Percentiles rank a stretch among this genome's conserved stretches.
Conservation (phyloP, 257 asterid species). For the Solanum gandarillasii region DNA sequence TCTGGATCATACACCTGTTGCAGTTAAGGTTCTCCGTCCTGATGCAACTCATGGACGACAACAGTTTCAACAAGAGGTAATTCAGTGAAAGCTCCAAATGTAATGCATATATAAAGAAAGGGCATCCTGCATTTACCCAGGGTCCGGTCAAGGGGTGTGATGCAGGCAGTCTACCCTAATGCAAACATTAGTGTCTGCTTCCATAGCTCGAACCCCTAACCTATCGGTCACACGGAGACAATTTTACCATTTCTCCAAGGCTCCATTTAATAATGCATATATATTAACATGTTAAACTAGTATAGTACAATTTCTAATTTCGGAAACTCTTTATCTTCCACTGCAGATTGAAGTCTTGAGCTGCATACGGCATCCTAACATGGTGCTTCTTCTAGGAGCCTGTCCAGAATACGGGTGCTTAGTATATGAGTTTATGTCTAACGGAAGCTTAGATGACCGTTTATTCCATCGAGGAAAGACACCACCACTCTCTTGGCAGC, state of each 20-base stretch:
- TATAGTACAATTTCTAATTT: background rate
- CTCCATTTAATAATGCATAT: background rate
- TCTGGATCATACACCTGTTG: constrained; percentile 31
- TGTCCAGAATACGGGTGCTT: constrained; percentile 28
- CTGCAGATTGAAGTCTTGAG: constrained; percentile 24
- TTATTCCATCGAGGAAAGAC: constrained; percentile 15
- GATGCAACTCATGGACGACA: constrained; percentile 31
- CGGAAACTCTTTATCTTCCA: background rate
- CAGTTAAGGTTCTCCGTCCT: constrained; percentile 32
- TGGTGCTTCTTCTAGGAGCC: constrained; percentile 30
- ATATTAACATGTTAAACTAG: background rate
- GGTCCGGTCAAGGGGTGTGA: background rate
- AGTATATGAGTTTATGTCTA: constrained; percentile 24
- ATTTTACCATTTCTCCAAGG: background rate
- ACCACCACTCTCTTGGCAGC: constrained; percentile 21
- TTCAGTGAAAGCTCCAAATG: background rate
- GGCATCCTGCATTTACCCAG: background rate
- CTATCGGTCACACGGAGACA: background rate
- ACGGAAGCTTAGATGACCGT: constrained; percentile 28
- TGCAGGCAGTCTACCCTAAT: background rate
- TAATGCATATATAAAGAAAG: background rate
- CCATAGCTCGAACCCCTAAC: background rate
- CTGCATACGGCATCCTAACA: constrained; percentile 25
- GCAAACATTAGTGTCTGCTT: background rate
- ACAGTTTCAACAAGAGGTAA: constrained; percentile 35